A percentile compares a stretch with the other conserved stretches of the same genome.
phyloP scores from a whole-genome alignment of 495 filamentous ascomycete genomes.

The Aspergillus panamensis region DNA sequence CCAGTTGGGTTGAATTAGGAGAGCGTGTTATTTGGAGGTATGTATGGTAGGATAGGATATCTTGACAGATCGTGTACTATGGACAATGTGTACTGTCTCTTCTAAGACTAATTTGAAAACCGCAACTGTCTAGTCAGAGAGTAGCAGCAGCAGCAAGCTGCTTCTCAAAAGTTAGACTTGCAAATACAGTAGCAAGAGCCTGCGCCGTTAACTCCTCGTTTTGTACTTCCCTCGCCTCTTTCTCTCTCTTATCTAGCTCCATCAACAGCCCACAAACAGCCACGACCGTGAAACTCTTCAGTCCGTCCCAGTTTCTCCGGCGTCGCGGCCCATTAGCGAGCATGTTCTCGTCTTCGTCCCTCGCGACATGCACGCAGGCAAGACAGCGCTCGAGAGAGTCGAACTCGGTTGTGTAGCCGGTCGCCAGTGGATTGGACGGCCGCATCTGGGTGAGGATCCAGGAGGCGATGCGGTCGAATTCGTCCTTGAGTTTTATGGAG shows the following conservation, averaged over 20 bases:
- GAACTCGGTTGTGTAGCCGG: constrained; percentile 3
- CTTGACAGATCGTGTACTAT: too few species aligned
- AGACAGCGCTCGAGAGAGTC: constrained; percentile 19
- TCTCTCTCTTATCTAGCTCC: constrained; percentile 3
- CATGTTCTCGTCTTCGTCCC: background rate
- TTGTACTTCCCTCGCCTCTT: background rate
- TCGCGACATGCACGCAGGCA: constrained; percentile 18
- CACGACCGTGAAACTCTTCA: constrained; percentile 10
- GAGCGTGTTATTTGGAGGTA: too few species aligned
- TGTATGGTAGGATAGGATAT: too few species aligned
- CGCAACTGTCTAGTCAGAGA: too few species aligned
- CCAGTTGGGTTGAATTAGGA: too few species aligned
- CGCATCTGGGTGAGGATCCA: constrained; percentile 45
- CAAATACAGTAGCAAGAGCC: too few species aligned
- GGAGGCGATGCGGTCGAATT: constrained; percentile 50
- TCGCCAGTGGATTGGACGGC: background rate
- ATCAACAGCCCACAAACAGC: constrained; percentile 9
- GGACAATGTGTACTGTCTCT: too few species aligned
- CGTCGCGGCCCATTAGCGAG: background rate
- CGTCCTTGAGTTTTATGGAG: constrained; percentile 54
- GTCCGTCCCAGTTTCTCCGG: background rate
- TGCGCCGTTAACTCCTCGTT: too few species aligned
- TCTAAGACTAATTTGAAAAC: too few species aligned
- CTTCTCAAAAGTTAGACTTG: too few species aligned
- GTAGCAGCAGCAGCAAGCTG: too few species aligned